Conservation (phyloP, 345 rosid genomes). For the Balakata baccata region DNA sequence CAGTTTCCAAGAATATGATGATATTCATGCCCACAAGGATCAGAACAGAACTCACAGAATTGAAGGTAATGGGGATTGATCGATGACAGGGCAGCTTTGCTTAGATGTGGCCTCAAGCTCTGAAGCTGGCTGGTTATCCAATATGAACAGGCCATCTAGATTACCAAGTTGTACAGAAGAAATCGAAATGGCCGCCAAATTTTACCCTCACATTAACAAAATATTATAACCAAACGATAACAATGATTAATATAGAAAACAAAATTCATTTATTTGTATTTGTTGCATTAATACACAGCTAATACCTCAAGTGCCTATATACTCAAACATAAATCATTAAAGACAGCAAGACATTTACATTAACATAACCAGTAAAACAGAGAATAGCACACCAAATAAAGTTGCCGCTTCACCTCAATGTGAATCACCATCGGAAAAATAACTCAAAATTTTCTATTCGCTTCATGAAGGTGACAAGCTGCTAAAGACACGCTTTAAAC, state of each 20-base stretch:
- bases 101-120: no score
- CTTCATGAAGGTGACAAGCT: constrained; percentile 33
- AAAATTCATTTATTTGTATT: neutral
- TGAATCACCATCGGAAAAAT: constrained; percentile 2
- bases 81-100: no score
- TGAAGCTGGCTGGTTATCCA: no score
- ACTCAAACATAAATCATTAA: neutral
- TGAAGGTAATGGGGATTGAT: no score
- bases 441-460: neutral
- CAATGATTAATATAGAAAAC: neutral
- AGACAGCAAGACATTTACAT: constrained; percentile 10
- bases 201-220: neutral
- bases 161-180: neutral
- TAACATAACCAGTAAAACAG: neutral
- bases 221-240: neutral
- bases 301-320: constrained; percentile 4
- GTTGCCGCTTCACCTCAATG: constrained; percentile 4
- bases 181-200: no score
- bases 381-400: neutral
- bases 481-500: constrained; percentile 82
- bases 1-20: no score
- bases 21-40: no score
- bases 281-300: neutral
- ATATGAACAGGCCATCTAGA: no score
- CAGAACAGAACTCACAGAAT: no score